A percentile compares a stretch with the other conserved stretches of the same genome.
Evolutionary conservation across 2,329 filamentous ascomycete genomes (phyloP).

Genomic region (Colletotrichum gloeosporioides): DNA sequence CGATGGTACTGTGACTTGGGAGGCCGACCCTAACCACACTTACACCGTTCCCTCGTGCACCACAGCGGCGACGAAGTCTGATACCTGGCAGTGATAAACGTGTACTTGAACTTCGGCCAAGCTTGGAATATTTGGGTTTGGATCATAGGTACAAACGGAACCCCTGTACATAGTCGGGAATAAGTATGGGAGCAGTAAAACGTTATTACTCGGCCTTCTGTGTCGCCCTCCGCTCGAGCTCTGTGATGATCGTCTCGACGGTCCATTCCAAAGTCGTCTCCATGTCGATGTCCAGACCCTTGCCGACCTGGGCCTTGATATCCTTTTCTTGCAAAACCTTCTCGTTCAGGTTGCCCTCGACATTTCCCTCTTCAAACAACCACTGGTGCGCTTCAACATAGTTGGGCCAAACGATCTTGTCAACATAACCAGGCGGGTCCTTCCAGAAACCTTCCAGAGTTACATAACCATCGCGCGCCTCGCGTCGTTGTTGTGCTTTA

Average conservation of each 20-base stretch:
- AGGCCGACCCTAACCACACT: constrained; percentile 61
- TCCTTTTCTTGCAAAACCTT: constrained; percentile 47
- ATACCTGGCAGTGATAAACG: constrained; percentile 35
- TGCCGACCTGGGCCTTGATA: constrained; percentile 55
- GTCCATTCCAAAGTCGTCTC: constrained; percentile 70
- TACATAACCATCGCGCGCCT: constrained; percentile 77
- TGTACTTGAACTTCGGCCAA: not conserved
- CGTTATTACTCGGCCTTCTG: not conserved
- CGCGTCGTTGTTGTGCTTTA: constrained; percentile 68
- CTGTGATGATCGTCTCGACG: constrained; percentile 63
- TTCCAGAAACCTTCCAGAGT: constrained; percentile 92
- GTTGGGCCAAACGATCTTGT: constrained; percentile 94
- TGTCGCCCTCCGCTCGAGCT: constrained; percentile 36
- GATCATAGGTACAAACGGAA: not conserved
- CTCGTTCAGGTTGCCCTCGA: constrained; percentile 60
- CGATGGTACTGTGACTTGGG: constrained; percentile 66
- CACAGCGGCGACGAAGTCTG: constrained; percentile 30
- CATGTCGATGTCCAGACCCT: constrained; percentile 61
- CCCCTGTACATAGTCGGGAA: not conserved
- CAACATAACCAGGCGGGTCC: constrained; percentile 93
- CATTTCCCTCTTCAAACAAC: constrained; percentile 75
- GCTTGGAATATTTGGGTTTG: not conserved
- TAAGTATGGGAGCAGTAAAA: not conserved
- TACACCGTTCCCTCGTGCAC: constrained; percentile 40
- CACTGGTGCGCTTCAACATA: constrained; percentile 84